Evolutionary conservation across 1,284 basidiomycete genomes (phyloP), one percentile per base, ranked within the genome.

Genomic region (Leccinum subfulvum): DNA sequence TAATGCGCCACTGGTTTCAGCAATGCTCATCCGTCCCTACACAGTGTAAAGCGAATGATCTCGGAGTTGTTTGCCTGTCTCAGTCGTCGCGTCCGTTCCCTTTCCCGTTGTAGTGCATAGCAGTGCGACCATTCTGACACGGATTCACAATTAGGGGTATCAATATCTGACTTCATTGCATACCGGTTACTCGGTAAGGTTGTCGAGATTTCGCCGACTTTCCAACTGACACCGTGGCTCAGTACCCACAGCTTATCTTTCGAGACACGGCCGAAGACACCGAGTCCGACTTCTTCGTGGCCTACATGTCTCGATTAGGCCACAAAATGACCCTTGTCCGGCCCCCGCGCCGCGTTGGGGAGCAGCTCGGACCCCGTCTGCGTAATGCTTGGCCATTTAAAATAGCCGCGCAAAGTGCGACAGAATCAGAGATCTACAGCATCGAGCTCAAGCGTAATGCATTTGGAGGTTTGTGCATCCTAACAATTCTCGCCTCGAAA

Each of bases 191-290:
- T 66, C 80, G 41, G 88, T 88, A 69, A 64, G 83, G 75, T 47
- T 57, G 35, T 59, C 37, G 7, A 39, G 21, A 44, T 39, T 18
- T 56, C 55, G 18, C 26, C 23, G 30, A 28, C 52, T 41, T 21
- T 53, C 64, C 60, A 53, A 56, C 63, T 63, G 49, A 66, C 37
- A 16, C 23, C 10, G 39, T 62, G 28, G 21, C 59, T 52, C 59
- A 88, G 81, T 76, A 81, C 37, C 85, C 87, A 44, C 84, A 85
- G 18, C 79, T 90, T 26, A 77, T 91, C 57, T 91, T 85, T 66
- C 79, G 81, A 66, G 79, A 82, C 37, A 77, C 77, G 11, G 70
- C 74, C 26, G 76, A 80, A 9, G 86, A 88, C 65, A 62, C 64
- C n/a, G 70, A 76, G 9, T 78, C 82, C 0, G 76, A 81, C 56